A percentile compares a stretch with the other conserved stretches of the same genome.
These are phyloP conservation scores for Phytophthora brassicae DNA, from an alignment of 352 stramenopile genomes.

Conservation along the genomic window DNA sequence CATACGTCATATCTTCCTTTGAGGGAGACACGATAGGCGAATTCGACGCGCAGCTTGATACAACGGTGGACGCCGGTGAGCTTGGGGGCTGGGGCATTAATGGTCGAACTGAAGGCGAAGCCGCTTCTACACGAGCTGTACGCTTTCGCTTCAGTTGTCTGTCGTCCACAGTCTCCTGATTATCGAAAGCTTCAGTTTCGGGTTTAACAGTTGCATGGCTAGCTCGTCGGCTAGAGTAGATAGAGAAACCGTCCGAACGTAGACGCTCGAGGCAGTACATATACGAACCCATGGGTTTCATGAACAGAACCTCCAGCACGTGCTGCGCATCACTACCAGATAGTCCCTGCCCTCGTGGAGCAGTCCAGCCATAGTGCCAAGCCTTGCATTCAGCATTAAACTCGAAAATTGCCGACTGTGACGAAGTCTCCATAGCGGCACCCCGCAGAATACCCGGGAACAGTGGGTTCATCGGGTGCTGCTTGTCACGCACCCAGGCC, in stretches of 20 bases:
- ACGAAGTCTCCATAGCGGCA: constrained; percentile 76
- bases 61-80: constrained; percentile 36
- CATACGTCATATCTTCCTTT: constrained; percentile 35
- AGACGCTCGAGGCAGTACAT: constrained; percentile 81
- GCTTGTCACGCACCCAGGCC: constrained; percentile 68
- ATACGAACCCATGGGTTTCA: constrained; percentile 84
- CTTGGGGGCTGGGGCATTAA: constrained; percentile 33
- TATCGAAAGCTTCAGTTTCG: constrained; percentile 59
- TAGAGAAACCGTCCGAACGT: constrained; percentile 75
- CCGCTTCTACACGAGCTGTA: constrained; percentile 16
- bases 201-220: constrained; percentile 60
- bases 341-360: constrained; percentile 68
- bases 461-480: constrained; percentile 77
- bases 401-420: constrained; percentile 84
- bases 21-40: constrained; percentile 47
- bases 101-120: constrained; percentile 23
- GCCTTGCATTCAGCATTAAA: constrained; percentile 89
- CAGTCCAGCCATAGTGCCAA: constrained; percentile 89
- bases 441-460: constrained; percentile 75
- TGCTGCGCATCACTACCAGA: constrained; percentile 80
- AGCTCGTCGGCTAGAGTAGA: constrained; percentile 77
- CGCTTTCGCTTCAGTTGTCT: constrained; percentile 65
- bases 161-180: constrained; percentile 39
- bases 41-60: constrained; percentile 32
- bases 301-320: constrained; percentile 78